Conservation (phyloP, 371 early-diverging fungal species). For the Conidiobolus incongruus region DNA sequence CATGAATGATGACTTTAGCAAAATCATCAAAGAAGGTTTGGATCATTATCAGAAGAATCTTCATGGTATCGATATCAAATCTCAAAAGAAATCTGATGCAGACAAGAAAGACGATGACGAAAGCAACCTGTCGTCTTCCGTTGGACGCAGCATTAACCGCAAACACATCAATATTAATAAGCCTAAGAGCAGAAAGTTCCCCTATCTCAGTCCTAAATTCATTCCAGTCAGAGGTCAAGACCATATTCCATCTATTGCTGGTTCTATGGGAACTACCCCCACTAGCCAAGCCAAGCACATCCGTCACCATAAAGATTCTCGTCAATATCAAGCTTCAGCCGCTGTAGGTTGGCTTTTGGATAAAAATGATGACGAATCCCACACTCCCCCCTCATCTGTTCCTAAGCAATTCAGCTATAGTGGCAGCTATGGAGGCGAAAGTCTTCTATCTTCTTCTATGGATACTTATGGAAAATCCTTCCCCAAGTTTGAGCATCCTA, state of each 20-base stretch:
- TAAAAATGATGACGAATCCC: slow-evolving; percentile 7
- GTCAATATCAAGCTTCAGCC: slow-evolving; percentile 43
- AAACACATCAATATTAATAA: not conserved
- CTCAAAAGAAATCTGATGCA: slow-evolving; percentile 4
- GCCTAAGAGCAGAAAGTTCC: slow-evolving; percentile 15
- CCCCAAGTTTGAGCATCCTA: slow-evolving; percentile 77
- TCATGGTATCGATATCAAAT: too few species aligned
- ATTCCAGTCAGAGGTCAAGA: slow-evolving; percentile 7
- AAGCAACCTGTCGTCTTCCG: not conserved
- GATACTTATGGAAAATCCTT: slow-evolving; percentile 56
- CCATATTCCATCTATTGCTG: slow-evolving; percentile 35
- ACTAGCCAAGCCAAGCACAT: slow-evolving; percentile 7
- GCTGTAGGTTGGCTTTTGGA: slow-evolving; percentile 80
- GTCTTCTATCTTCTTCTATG: slow-evolving; percentile 19
- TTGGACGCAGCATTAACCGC: not conserved
- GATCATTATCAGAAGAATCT: slow-evolving; percentile 69
- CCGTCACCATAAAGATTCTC: slow-evolving; percentile 21
- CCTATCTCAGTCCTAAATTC: slow-evolving; percentile 5
- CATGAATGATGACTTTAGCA: slow-evolving; percentile 65
- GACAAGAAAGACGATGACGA: slow-evolving; percentile 3
- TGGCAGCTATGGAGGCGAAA: slow-evolving; percentile 5
- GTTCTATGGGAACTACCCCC: slow-evolving; percentile 11
- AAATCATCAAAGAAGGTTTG: slow-evolving; percentile 88
- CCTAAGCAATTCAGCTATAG: slow-evolving; percentile 1
- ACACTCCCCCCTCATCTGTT: slow-evolving; percentile 2